Evolutionary conservation across 306 rosid species (phyloP).

Genomic region (Lathyrus oleraceus): DNA sequence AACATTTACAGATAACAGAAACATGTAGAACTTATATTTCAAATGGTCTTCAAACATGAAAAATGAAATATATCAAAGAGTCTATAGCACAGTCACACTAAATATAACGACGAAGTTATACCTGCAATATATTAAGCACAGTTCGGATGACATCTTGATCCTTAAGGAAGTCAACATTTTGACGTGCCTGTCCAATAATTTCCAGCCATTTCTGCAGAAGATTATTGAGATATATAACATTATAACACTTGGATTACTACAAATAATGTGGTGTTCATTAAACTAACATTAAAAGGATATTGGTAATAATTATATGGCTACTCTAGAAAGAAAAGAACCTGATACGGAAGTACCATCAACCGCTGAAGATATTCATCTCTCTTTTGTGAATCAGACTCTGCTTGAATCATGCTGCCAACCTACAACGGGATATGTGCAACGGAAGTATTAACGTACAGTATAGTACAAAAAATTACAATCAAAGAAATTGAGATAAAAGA

Average conservation of each 20-base stretch:
- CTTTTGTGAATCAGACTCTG: constrained; percentile 82
- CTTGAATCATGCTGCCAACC: constrained; percentile 97
- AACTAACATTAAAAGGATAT: background rate
- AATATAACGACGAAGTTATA: constrained; percentile 19
- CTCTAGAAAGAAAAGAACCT: constrained; percentile 51
- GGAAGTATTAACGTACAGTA: background rate
- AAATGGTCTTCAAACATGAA: background rate
- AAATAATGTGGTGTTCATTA: constrained; percentile 1
- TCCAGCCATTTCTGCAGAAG: constrained; percentile 84
- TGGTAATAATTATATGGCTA: constrained; percentile 6
- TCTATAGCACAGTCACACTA: background rate
- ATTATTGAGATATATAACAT: background rate
- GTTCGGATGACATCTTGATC: constrained; percentile 87
- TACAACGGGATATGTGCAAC: constrained; percentile 29
- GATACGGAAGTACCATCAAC: constrained; percentile 88
- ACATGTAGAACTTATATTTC: background rate
- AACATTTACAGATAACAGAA: background rate
- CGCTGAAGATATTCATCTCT: constrained; percentile 87
- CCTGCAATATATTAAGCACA: constrained; percentile 93
- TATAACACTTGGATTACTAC: constrained; percentile 16
- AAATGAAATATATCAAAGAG: background rate
- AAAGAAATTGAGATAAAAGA: constrained; percentile 20
- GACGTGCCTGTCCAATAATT: constrained; percentile 88
- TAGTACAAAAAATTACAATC: background rate
- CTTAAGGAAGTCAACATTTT: constrained; percentile 78